These are phyloP conservation scores for Colletotrichum sublineola DNA, from an alignment of 2,329 filamentous ascomycete species.

Conservation along the genomic window DNA sequence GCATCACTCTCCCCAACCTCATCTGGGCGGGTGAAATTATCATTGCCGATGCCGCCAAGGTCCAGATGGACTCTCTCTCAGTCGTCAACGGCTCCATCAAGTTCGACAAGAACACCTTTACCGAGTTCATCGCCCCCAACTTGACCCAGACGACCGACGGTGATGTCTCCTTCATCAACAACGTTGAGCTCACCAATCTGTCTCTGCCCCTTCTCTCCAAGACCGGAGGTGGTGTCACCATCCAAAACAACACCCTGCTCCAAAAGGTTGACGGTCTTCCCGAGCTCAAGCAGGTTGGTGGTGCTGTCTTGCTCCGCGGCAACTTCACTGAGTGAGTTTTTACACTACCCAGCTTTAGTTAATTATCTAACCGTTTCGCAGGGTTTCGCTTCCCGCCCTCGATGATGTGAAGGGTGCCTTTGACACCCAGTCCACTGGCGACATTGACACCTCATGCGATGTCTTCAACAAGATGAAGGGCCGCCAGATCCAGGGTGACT, in stretches of 20 bases:
- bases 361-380: conserved; percentile 51
- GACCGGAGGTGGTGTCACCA: conserved; percentile 83
- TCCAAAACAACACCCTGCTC: conserved; percentile 91
- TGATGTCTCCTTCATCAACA: conserved; percentile 73
- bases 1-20: conserved; percentile 82
- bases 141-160: conserved; percentile 74
- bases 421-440: conserved; percentile 75
- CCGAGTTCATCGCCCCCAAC: conserved; percentile 74
- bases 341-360: background rate
- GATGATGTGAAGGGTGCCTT: conserved; percentile 79
- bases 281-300: conserved; percentile 76
- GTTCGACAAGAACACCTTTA: conserved; percentile 84
- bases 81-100: conserved; percentile 83
- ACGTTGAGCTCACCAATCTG: conserved; percentile 77
- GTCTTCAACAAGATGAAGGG: conserved; percentile 61
- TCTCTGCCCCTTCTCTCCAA: conserved; percentile 76
- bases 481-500: conserved; percentile 62
- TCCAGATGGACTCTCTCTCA: conserved; percentile 80
- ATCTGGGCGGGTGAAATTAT: conserved; percentile 64
- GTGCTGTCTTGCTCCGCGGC: conserved; percentile 87
- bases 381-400: conserved; percentile 77
- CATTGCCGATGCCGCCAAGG: conserved; percentile 81
- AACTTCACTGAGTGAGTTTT: conserved; percentile 72
- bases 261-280: conserved; percentile 75
- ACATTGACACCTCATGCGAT: conserved; percentile 69